These are phyloP conservation scores for Tuber indicum DNA, from an alignment of 495 filamentous ascomycete species.

Conservation along the genomic window DNA sequence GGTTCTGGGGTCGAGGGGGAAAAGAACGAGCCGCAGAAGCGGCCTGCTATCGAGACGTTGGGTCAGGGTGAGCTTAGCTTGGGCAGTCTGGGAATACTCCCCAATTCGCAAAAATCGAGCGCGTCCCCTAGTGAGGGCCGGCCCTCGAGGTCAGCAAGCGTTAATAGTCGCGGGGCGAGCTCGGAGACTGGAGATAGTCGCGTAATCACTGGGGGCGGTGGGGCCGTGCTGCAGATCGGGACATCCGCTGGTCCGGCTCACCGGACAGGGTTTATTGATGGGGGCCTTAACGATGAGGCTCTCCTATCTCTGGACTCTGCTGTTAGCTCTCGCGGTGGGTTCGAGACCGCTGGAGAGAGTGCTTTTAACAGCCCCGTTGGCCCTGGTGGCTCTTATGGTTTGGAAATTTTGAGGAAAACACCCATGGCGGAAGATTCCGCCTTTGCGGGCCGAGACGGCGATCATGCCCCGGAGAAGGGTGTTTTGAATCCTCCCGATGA, in stretches of 20 bases:
- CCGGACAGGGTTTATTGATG: constrained; percentile 5
- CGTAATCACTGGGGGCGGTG: not conserved
- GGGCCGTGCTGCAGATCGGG: not conserved
- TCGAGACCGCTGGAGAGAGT: constrained; percentile 31
- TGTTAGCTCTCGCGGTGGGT: constrained; percentile 18
- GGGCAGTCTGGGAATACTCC: constrained; percentile 38
- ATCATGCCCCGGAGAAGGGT: constrained; percentile 17
- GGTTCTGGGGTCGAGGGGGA: constrained; percentile 29
- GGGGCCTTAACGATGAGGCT: constrained; percentile 12
- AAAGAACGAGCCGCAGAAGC: constrained; percentile 51
- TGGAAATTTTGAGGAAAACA: constrained; percentile 11
- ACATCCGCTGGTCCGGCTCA: not conserved
- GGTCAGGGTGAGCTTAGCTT: constrained; percentile 83
- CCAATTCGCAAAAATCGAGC: constrained; percentile 25
- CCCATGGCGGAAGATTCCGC: constrained; percentile 38
- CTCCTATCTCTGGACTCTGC: constrained; percentile 28
- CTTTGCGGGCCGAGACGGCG: constrained; percentile 17
- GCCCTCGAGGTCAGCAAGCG: constrained; percentile 12
- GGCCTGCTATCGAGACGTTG: constrained; percentile 78
- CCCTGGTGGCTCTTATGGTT: constrained; percentile 5
- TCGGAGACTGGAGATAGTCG: constrained; percentile 12
- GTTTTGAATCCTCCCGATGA: constrained; percentile 47
- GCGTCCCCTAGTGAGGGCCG: constrained; percentile 15
- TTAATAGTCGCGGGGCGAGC: constrained; percentile 10
- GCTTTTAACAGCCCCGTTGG: constrained; percentile 18